Percentiles rank a stretch among this genome's conserved stretches.
These are phyloP conservation scores for Avicennia marina DNA, from an alignment of 257 asterid genomes.

Conservation along the genomic window DNA sequence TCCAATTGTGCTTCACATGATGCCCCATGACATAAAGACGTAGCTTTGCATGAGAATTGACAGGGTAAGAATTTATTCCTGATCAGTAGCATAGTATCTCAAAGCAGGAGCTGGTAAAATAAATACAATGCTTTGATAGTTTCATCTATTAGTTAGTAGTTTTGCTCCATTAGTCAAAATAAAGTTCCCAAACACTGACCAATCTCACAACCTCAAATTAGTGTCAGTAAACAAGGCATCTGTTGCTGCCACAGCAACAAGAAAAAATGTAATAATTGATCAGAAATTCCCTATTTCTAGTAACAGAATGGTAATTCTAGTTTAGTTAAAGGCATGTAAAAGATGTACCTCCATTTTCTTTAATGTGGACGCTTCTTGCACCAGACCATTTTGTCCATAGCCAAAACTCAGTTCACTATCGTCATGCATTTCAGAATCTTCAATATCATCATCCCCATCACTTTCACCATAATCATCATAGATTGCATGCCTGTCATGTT, in stretches of 20 bases:
- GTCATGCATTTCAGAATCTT: conserved; percentile 46
- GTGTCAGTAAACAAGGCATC: background rate
- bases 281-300: background rate
- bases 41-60: too few species aligned
- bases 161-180: background rate
- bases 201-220: background rate
- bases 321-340: too few species aligned
- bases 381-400: conserved; percentile 35
- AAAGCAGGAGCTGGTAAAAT: too few species aligned
- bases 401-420: conserved; percentile 77
- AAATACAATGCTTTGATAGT: too few species aligned
- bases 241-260: background rate
- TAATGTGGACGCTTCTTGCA: conserved; percentile 36
- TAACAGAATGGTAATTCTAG: too few species aligned
- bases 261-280: conserved; percentile 5
- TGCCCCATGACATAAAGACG: too few species aligned
- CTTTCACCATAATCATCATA: conserved; percentile 41
- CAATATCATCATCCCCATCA: conserved; percentile 35
- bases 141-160: too few species aligned
- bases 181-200: background rate
- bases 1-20: too few species aligned
- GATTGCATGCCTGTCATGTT: conserved; percentile 50
- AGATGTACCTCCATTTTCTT: conserved; percentile 90
- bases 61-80: too few species aligned
- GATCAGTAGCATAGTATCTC: too few species aligned